A percentile compares a stretch with the other conserved stretches of the same genome.
phyloP scores from a whole-genome alignment of 2,329 filamentous ascomycete genomes.

The Penicillium carneum region DNA sequence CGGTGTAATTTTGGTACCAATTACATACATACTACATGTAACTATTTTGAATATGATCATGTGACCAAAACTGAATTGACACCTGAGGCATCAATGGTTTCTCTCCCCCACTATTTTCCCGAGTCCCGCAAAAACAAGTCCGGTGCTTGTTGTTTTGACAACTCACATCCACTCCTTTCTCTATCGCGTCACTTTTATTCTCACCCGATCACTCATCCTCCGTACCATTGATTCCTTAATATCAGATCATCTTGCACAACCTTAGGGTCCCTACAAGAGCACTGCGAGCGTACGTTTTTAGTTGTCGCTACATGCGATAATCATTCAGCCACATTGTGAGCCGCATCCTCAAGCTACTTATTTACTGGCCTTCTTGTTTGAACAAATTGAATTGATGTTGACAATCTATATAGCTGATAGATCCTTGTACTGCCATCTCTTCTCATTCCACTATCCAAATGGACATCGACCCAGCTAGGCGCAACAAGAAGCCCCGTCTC shows the following conservation, averaged over 20 bases:
- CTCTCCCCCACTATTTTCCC: slow-evolving; percentile 28
- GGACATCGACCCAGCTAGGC: slow-evolving; percentile 78
- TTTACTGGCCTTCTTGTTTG: too few relatives aligned
- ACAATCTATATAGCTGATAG: background rate
- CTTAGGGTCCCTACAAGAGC: background rate
- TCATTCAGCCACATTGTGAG: slow-evolving; percentile 6
- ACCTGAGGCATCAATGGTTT: slow-evolving; percentile 25
- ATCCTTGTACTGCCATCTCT: background rate
- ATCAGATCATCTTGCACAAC: background rate
- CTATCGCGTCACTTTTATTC: slow-evolving; percentile 7
- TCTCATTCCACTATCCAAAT: slow-evolving; percentile 33
- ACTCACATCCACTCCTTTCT: slow-evolving; percentile 6
- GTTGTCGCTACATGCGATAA: slow-evolving; percentile 11
- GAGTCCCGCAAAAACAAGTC: slow-evolving; percentile 36
- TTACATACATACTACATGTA: background rate
- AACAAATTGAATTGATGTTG: background rate
- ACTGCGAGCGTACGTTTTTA: background rate
- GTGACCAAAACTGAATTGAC: background rate
- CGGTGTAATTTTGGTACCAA: background rate
- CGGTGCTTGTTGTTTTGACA: slow-evolving; percentile 21
- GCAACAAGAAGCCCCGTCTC: slow-evolving; percentile 83
- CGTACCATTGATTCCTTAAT: background rate
- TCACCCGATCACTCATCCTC: background rate
- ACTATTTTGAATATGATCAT: too few relatives aligned
- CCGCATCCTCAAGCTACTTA: background rate